phyloP scores from a whole-genome alignment of 768 basidiomycete genomes.

The Lentinula boryana region DNA sequence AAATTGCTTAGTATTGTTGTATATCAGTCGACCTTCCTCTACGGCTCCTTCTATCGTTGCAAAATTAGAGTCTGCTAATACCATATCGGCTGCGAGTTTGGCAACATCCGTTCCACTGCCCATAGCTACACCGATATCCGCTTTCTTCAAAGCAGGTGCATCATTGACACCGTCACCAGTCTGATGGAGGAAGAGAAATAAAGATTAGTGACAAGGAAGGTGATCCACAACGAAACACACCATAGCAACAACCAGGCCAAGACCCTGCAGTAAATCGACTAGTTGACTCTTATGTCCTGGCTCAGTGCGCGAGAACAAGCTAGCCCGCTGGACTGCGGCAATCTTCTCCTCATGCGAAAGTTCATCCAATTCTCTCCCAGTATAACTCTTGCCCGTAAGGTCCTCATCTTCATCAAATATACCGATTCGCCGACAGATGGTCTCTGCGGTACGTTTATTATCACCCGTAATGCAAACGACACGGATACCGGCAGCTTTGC shows the following conservation, averaged over 20 bases:
- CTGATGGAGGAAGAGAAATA: conserved; percentile 27
- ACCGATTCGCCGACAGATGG: conserved; percentile 94
- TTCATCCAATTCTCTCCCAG: conserved; percentile 85
- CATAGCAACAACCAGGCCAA: conserved; percentile 96
- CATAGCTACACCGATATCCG: conserved; percentile 98
- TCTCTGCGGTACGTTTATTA: conserved; percentile 96
- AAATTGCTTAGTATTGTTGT: conserved; percentile 99
- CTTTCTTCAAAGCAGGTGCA: conserved; percentile 93
- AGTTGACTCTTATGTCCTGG: conserved; percentile 93
- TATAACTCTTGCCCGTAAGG: conserved; percentile 92
- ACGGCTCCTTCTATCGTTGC: conserved; percentile 95
- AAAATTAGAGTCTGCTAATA: conserved; percentile 95
- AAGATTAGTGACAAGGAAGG: background rate
- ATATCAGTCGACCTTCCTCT: conserved; percentile 95
- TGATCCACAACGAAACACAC: conserved; percentile 26
- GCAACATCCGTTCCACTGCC: conserved; percentile 98
- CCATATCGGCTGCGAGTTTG: conserved; percentile 97
- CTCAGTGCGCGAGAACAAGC: conserved; percentile 90
- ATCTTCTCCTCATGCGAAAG: conserved; percentile 79
- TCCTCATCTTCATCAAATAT: conserved; percentile 87
- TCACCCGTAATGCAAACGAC: conserved; percentile 98
- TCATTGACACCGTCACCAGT: conserved; percentile 98
- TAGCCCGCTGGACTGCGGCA: conserved; percentile 79
- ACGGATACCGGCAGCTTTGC: conserved; percentile 88
- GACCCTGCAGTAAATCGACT: conserved; percentile 87